Evolutionary conservation across 768 basidiomycete genomes (phyloP), one percentile per base, ranked within the genome.

Genomic region (Flagelloscypha sp.): DNA sequence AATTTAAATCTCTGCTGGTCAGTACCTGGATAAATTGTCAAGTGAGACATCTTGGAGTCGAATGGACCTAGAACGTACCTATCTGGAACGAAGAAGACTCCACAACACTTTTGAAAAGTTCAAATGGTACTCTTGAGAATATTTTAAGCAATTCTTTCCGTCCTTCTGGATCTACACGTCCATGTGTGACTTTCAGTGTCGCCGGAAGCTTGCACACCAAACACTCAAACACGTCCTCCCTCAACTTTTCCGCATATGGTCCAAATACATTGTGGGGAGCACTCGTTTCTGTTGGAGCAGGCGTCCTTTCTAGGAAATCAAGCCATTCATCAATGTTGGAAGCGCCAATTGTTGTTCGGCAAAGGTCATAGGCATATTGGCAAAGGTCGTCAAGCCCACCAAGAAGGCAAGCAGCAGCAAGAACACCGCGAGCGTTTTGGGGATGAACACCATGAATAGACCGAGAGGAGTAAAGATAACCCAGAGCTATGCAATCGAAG

Each of bases 1-100:
- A 93, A 93, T 50, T 82, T 83, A 64, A 92, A 95, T 30, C 89
- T 77, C 41, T 77, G 74, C 54, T 92, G 88, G 59, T 86, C 84
- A 39, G 83, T 74, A 15, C 80, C 84, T 83, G 56, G 54, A 39
- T 37, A 50, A 15, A 41, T 30, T 17, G 45, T 34, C 27, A 50
- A 36, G 35, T 41, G 38, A 43, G 50, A 37, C 19, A 18, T 22
- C 18, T 27, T 30, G 44, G 28, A 30, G 34, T 19, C 20, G 21
- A 35, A 40, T 33, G 30, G 43, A 40, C 15, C 30, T 21, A 40
- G 42, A 41, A 54, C 66, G 39, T 43, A 85, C 86, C 86, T 42
- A 89, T 83, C 54, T 79, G 73, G 63, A 88, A 87, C 17, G 66
- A 70, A 19, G 81, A 76, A 3, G 82, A 83, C 59, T 87, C 84